Base-by-base conservation (phyloP, 139 green algal species). In the Mesotaenium endlicherianum region DNA sequence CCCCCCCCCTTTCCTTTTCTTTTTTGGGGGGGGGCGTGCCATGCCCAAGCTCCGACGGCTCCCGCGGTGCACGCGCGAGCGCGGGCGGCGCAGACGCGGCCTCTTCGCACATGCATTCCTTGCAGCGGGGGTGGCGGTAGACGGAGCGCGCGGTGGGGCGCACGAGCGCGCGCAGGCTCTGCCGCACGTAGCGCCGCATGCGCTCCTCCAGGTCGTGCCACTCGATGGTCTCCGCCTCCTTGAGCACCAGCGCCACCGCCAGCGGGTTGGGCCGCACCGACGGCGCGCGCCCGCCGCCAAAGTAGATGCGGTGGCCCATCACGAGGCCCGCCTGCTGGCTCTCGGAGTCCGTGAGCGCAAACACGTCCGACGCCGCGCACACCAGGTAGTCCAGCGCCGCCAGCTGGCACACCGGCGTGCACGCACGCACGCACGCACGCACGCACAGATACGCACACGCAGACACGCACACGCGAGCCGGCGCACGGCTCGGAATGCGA, bases 61-160 rank as follows among this genome's bases (percentile, higher is more conserved):
- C n/a, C n/a, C n/a, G n/a, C n/a, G n/a, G n/a, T n/a, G n/a, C n/a
- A n/a, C n/a, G n/a, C n/a, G n/a, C n/a, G n/a, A n/a, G n/a, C n/a
- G n/a, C n/a, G n/a, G n/a, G n/a, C n/a, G n/a, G n/a, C n/a, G n/a
- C n/a, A n/a, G n/a, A n/a, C n/a, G n/a, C n/a, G n/a, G n/a, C n/a
- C n/a, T n/a, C n/a, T n/a, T n/a, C n/a, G n/a, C 76, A 83, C 76
- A 83, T 83, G 40, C 76, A 83, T 5, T 42, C 76, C 76, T 77
- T 36, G n/a, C 40, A 45, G 26, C 76, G 58, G 0, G 76, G 76
- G 34, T 83, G 76, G 26, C 76, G 70, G 1, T 83, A 83, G 39
- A 83, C 40, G 57, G 30, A 59, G 4, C 50, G 75, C 34, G 50
- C 8, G 4, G 36, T 5, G 8, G 34, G 75, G 3, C 75, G 75